Percentiles rank a stretch among this genome's conserved stretches.
phyloP scores from a whole-genome alignment of 805 yeast genomes.

The Suhomyces sp. region DNA sequence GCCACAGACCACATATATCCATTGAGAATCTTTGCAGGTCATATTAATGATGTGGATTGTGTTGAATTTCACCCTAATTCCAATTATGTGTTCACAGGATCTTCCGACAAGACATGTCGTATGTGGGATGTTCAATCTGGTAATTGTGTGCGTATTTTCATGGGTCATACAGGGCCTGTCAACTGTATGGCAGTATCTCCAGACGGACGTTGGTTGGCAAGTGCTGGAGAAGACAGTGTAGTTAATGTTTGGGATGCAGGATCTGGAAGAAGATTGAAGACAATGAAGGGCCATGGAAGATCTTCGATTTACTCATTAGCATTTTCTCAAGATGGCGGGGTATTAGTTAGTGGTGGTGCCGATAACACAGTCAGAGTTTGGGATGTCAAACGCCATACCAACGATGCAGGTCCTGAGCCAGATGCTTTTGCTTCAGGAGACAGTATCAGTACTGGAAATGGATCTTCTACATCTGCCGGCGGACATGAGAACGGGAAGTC shows the following conservation, averaged over 20 bases:
- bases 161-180: conserved; percentile 90
- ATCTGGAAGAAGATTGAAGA: conserved; percentile 80
- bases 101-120: conserved; percentile 90
- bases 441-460: conserved; percentile 1
- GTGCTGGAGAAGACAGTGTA: conserved; percentile 90
- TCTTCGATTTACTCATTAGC: conserved; percentile 80
- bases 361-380: conserved; percentile 93
- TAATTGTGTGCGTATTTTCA: conserved; percentile 82
- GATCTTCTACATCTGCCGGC: neutral
- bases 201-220: conserved; percentile 94
- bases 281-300: conserved; percentile 94
- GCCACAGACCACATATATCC: conserved; percentile 98
- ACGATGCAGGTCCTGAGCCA: conserved; percentile 74
- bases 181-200: conserved; percentile 87
- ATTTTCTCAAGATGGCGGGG: conserved; percentile 84
- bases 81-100: conserved; percentile 90
- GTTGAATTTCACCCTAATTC: conserved; percentile 97
- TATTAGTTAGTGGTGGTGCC: conserved; percentile 87
- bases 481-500: conserved; percentile 8
- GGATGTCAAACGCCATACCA: conserved; percentile 88
- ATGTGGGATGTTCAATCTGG: conserved; percentile 98
- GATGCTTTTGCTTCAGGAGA: conserved; percentile 51
- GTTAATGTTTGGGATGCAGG: conserved; percentile 94
- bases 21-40: conserved; percentile 94
- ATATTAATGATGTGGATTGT: conserved; percentile 91